phyloP scores from a whole-genome alignment of 805 yeast species.

The Candida parachauliodes region DNA sequence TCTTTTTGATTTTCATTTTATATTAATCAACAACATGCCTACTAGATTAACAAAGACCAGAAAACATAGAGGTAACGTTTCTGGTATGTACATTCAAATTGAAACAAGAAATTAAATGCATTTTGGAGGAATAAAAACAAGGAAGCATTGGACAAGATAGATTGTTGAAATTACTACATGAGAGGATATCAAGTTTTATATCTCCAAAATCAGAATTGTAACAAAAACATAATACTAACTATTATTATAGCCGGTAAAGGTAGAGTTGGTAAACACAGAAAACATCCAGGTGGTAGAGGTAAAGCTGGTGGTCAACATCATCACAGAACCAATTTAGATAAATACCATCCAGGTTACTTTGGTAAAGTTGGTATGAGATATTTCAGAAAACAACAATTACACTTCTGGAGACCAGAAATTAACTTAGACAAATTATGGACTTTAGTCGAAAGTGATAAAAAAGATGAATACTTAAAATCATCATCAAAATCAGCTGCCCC shows the following conservation, averaged over 20 bases:
- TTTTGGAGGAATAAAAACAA: background rate
- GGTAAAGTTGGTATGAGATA: conserved; percentile 99
- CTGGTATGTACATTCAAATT: conserved; percentile 63
- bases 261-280: conserved; percentile 99
- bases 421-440: conserved; percentile 99
- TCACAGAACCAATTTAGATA: conserved; percentile 99
- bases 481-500: conserved; percentile 91
- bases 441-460: conserved; percentile 87
- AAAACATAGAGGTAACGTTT: conserved; percentile 99
- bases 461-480: conserved; percentile 86
- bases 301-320: conserved; percentile 99
- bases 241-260: conserved; percentile 91
- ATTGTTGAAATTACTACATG: no score
- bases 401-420: conserved; percentile 96
- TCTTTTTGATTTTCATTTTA: conserved; percentile 4
- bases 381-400: conserved; percentile 94
- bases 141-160: no score
- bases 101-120: background rate
- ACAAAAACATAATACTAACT: conserved; percentile 28
- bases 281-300: conserved; percentile 99
- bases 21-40: conserved; percentile 62
- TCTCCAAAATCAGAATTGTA: no score
- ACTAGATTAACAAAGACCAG: conserved; percentile 99
- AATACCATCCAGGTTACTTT: conserved; percentile 99
- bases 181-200: no score